Percentiles rank a stretch among this genome's conserved stretches.
These are phyloP conservation scores for Pseudonitzschia pungens DNA, from an alignment of 108 stramenopile genomes.

Conservation along the genomic window DNA sequence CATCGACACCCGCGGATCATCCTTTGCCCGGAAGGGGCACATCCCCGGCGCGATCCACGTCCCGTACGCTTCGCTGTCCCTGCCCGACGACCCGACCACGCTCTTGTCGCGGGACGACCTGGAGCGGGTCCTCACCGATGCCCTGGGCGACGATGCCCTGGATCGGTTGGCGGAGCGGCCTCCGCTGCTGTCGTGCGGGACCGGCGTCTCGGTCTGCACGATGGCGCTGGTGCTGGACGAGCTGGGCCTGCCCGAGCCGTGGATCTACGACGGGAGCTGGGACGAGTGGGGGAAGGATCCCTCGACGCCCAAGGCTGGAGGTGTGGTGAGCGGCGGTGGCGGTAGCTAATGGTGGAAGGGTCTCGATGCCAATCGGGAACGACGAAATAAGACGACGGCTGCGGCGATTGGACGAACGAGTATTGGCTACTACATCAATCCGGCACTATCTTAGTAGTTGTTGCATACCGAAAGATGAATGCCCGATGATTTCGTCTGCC, in stretches of 20 bases:
- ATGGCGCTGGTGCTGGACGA: slow-evolving; percentile 61
- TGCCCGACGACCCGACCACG: slow-evolving; percentile 33
- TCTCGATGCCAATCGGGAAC: no score
- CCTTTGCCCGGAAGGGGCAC: slow-evolving; percentile 58
- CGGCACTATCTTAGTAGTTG: no score
- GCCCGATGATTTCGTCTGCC: no score
- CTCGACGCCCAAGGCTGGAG: slow-evolving; percentile 44
- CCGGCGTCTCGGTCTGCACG: slow-evolving; percentile 70
- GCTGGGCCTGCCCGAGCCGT: slow-evolving; percentile 54
- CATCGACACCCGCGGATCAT: slow-evolving; percentile 60
- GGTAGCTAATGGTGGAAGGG: no score
- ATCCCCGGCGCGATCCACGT: slow-evolving; percentile 67
- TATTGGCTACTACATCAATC: no score
- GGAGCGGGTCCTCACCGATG: slow-evolving; percentile 16
- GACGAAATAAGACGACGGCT: no score
- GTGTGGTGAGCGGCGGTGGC: no score
- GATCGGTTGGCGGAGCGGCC: slow-evolving; percentile 3
- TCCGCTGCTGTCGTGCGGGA: slow-evolving; percentile 63
- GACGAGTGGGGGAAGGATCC: slow-evolving; percentile 63
- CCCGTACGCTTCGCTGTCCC: slow-evolving; percentile 50
- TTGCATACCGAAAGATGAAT: no score
- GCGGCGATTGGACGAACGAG: no score
- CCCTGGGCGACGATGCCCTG: neutral
- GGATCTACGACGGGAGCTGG: slow-evolving; percentile 77
- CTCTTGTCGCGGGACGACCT: slow-evolving; percentile 46